phyloP scores from a whole-genome alignment of 1,139 yeast species.

The Pneumocystis sp. region DNA sequence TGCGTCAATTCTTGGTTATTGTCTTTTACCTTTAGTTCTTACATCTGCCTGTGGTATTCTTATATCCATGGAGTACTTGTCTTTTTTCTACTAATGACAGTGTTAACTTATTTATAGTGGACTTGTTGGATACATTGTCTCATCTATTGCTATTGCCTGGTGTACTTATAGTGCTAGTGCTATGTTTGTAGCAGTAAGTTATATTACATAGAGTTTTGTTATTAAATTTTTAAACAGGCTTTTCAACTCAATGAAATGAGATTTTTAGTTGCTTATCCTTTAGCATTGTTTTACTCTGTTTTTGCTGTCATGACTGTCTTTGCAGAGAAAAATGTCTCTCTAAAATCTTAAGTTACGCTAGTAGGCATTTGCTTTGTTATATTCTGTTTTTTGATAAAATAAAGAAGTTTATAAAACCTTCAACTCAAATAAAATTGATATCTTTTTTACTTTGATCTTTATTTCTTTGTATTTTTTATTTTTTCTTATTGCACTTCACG shows the following conservation, averaged over 20 bases:
- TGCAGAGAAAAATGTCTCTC: not conserved
- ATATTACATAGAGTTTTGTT: not conserved
- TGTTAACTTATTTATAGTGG: constrained; percentile 26
- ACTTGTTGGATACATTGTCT: constrained; percentile 52
- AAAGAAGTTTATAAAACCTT: not conserved
- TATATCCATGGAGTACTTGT: constrained; percentile 37
- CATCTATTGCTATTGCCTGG: constrained; percentile 70
- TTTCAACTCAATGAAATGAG: constrained; percentile 74
- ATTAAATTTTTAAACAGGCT: not conserved
- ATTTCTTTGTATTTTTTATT: not conserved
- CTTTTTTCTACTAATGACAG: not conserved
- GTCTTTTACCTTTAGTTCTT: constrained; percentile 76
- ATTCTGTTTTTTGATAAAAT: not conserved
- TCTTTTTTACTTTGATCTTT: not conserved
- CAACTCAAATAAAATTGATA: not conserved
- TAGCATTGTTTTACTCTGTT: constrained; percentile 79
- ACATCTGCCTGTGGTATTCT: constrained; percentile 64
- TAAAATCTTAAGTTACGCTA: not conserved
- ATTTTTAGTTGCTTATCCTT: constrained; percentile 83
- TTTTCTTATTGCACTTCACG: not conserved
- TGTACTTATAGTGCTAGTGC: constrained; percentile 92
- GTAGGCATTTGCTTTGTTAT: not conserved
- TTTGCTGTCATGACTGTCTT: constrained; percentile 95
- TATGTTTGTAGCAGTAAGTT: constrained; percentile 60
- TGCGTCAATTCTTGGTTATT: constrained; percentile 87